Percentiles rank a stretch among this genome's conserved stretches.
Conservation (phyloP, 768 basidiomycete genomes). For the Harrya chromipes region DNA sequence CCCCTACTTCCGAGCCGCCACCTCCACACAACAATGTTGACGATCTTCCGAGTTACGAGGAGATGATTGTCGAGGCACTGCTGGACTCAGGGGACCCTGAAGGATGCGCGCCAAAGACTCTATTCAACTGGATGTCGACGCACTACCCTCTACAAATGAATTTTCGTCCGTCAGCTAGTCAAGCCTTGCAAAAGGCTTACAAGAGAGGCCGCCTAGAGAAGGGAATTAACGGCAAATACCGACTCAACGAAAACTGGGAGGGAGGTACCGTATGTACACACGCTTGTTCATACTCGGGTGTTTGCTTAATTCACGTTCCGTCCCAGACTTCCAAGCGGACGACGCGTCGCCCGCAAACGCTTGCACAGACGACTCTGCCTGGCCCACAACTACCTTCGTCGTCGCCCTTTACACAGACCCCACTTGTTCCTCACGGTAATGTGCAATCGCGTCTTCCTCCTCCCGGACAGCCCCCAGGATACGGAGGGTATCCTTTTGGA, state of each 20-base stretch:
- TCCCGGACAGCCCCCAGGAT: constrained; percentile 32
- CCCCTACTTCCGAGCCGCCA: constrained; percentile 27
- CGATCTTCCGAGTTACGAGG: constrained; percentile 85
- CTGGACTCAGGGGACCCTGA: constrained; percentile 64
- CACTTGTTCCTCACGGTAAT: constrained; percentile 37
- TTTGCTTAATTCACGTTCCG: constrained; percentile 6
- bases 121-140: constrained; percentile 82
- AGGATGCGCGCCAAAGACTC: constrained; percentile 76
- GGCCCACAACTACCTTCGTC: constrained; percentile 27
- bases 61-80: constrained; percentile 86
- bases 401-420: constrained; percentile 62
- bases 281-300: not conserved
- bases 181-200: constrained; percentile 84
- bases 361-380: constrained; percentile 28
- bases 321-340: constrained; percentile 71
- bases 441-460: constrained; percentile 37
- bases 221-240: constrained; percentile 67
- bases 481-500: constrained; percentile 38
- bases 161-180: constrained; percentile 85
- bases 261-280: constrained; percentile 65
- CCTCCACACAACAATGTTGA: constrained; percentile 29
- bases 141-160: constrained; percentile 84
- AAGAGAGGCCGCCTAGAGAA: constrained; percentile 81
- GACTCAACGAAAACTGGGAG: constrained; percentile 74
- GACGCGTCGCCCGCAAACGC: constrained; percentile 73